Base-by-base conservation (phyloP, 164 flowering plant species). In the Piper longum region DNA sequence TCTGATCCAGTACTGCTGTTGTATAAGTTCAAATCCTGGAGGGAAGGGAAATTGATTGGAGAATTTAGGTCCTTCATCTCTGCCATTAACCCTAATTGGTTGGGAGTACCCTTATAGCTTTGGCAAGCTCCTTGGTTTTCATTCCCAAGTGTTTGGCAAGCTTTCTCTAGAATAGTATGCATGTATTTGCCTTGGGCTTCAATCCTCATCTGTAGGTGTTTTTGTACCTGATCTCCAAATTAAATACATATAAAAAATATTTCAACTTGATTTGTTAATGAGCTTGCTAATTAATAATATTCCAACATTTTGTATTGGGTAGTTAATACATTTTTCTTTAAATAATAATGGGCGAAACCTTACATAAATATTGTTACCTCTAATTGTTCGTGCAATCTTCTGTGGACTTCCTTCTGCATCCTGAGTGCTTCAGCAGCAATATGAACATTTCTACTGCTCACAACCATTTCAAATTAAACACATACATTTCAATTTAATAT, bases 181-280 rank as follows among this genome's bases (percentile, higher is more conserved):
- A 93, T 90, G 78, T 93, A 93, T 74, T 93, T 93, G 40, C 97
- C 99, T 74, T 93, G 99, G 41, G 99, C 99, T 67, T 93, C 99
- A 58, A 89, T 93, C 73, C 95, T 82, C 69, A 88, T 56, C 59
- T 93, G 99, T 39, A 93, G 90, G 77, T 87, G 99, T 73, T 78
- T 81, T 63, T 93, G 99, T 45, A 93, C 97, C 99, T 93, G 77
- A 56, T 41, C 13, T 45, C 40, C 14, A 41, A 18, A 43, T 44
- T 18, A 12, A 26, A 48, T 48, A 8, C 9, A 44, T 5, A 44
- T 44, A 5, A 44, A 6, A 5, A 44, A 48, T 48, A 48, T 48
- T 2, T 48, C 52, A 48, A 48, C 12, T 8, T 9, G 14, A 12
- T 48, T 2, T 9, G 12, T 3, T 48, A 2, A 48, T 0, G 7